A percentile compares a stretch with the other conserved stretches of the same genome.
These are phyloP conservation scores for Litsea cubeba DNA, from an alignment of 164 flowering plant genomes.

Conservation along the genomic window DNA sequence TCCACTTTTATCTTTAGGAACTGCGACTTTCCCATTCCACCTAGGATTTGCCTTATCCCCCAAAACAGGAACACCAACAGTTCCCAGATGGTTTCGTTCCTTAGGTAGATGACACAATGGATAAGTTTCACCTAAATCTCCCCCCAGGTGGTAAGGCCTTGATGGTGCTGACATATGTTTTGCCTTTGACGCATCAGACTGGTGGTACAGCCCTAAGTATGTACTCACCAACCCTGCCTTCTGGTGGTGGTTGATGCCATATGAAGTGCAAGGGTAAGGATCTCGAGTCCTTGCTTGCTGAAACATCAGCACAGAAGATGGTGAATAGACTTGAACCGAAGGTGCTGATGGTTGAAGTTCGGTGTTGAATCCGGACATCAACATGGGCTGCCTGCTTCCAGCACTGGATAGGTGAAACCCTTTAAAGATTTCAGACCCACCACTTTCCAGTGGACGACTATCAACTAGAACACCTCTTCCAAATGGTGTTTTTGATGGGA, in stretches of 20 bases:
- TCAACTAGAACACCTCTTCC: conserved; percentile 21
- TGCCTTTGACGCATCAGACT: conserved; percentile 17
- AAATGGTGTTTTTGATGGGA: conserved; percentile 28
- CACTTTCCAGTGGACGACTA: conserved; percentile 25
- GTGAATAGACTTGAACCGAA: conserved; percentile 49
- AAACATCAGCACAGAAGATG: conserved; percentile 70
- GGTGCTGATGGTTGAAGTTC: conserved; percentile 23
- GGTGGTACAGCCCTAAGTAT: conserved; percentile 12
- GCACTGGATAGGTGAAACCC: conserved; percentile 33
- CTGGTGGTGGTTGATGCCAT: conserved; percentile 16
- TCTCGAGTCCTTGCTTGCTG: conserved; percentile 42
- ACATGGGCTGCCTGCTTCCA: conserved; percentile 39
- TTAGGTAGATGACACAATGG: conserved; percentile 6
- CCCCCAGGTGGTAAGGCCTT: conserved; percentile 1
- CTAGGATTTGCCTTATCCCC: conserved; percentile 20
- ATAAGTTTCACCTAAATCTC: conserved; percentile 16
- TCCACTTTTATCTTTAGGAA: conserved; percentile 36
- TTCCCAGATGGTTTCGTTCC: conserved; percentile 21
- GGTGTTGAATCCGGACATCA: conserved; percentile 25
- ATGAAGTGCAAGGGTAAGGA: conserved; percentile 13
- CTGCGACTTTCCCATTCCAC: conserved; percentile 17
- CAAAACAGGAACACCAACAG: conserved; percentile 9
- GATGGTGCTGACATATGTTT: conserved; percentile 13
- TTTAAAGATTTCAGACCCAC: conserved; percentile 28
- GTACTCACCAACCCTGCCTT: conserved; percentile 15